Base-by-base conservation (phyloP, 176 grass and related monocot genomes). In the Stipa capillata region DNA sequence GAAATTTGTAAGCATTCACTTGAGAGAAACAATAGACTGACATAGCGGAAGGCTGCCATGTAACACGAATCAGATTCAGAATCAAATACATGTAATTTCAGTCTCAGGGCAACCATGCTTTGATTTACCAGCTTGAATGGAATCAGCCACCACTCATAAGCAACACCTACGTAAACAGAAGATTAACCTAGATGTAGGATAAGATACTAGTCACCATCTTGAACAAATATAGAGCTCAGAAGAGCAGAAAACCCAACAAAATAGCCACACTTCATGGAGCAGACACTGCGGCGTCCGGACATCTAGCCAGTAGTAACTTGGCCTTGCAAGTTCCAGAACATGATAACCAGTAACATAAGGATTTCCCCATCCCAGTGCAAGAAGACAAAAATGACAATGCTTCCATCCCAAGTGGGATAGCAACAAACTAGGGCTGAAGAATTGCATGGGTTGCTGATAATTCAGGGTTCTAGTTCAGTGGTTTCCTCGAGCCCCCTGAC, bases 251-350 rank as follows among this genome's bases (percentile, higher is more conserved):
- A 52, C 18, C 13, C 17, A 72, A 21, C 41, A 40, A 33, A 9
- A 54, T n/a, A 87, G n/a, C 53, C 27, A 40, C 18, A 54, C 34
- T 61, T 85, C 42, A 34, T 37, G 14, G 54, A 39, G 13, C 16
- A 57, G 55, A 13, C 8, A 20, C 42, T 15, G 50, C 2, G 32
- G 34, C 6, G 65, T 58, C 31, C 36, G 1, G 57, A 15, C 69
- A 80, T 34, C n/a, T 24, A 82, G 78, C 39, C 16, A 40, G 4
- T 28, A 47, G 31, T 5, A 77, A 10, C 44, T 61, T 82, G 73
- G 87, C 65, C 87, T 93, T 90, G 77, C 80, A 93, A 87, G 87
- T 76, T 87, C 87, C 90, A 93, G 86, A 84, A 86, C 8, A 51
- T 52, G n/a, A 44, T 16, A 70, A 36, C 4, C 31, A 45, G 83